Evolutionary conservation across 768 basidiomycete genomes (phyloP).

Genomic region (Lanmaoa rubissima): DNA sequence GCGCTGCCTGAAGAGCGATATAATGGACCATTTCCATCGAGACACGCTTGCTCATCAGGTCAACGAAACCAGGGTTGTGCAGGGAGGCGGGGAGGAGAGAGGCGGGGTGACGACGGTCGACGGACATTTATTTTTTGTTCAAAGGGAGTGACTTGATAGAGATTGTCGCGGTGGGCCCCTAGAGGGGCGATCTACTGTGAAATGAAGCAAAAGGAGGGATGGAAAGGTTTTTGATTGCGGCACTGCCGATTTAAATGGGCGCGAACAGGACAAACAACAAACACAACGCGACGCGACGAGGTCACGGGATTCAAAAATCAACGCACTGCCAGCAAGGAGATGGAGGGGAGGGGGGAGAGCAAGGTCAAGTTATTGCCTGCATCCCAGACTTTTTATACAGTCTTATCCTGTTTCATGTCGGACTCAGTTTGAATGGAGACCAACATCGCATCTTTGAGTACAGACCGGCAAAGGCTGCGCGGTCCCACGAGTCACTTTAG

Average conservation of each 20-base stretch:
- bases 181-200: background rate
- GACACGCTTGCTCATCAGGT: slow-evolving; percentile 75
- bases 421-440: background rate
- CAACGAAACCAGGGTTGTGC: slow-evolving; percentile 80
- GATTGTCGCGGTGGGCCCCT: slow-evolving; percentile 21
- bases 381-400: background rate
- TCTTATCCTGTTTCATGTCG: background rate
- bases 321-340: background rate
- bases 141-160: slow-evolving; percentile 35
- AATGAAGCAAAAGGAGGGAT: slow-evolving; percentile 17
- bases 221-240: background rate
- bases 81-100: slow-evolving; percentile 74
- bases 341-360: too few relatives aligned
- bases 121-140: slow-evolving; percentile 35
- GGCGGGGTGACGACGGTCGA: slow-evolving; percentile 59
- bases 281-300: slow-evolving; percentile 18
- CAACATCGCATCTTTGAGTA: background rate
- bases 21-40: slow-evolving; percentile 83
- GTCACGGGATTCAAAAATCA: slow-evolving; percentile 33
- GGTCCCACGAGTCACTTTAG: background rate
- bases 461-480: background rate
- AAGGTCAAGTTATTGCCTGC: background rate
- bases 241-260: slow-evolving; percentile 10
- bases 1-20: slow-evolving; percentile 75
- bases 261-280: slow-evolving; percentile 13